phyloP scores from a whole-genome alignment of 139 green algal species.

The Chlamydomonas sp. region DNA sequence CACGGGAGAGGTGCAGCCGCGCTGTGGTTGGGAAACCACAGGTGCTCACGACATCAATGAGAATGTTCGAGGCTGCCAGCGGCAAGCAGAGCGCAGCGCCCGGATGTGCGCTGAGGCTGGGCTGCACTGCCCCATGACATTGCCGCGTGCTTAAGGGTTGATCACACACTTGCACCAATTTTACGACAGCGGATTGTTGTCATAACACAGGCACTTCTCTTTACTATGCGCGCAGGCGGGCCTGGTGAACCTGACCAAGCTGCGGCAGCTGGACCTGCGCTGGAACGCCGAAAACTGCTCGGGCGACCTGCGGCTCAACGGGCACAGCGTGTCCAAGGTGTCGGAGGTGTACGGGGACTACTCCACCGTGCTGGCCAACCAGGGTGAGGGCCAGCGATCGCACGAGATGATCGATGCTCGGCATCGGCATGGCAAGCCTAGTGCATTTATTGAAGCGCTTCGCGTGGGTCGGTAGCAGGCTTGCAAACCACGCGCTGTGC shows the following conservation, averaged over 20 bases:
- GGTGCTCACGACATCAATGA: too few species aligned
- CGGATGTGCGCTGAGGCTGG: too few species aligned
- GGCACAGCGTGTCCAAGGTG: slow-evolving; percentile 61
- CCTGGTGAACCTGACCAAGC: slow-evolving; percentile 74
- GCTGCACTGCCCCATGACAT: too few species aligned
- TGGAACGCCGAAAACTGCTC: slow-evolving; percentile 65
- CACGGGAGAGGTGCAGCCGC: too few species aligned
- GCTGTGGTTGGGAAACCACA: too few species aligned
- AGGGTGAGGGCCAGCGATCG: slow-evolving; percentile 29
- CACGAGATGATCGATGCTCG: neutral
- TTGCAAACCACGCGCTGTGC: neutral
- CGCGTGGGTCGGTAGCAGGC: too few species aligned
- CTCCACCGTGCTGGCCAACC: slow-evolving; percentile 64
- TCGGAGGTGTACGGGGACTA: slow-evolving; percentile 73
- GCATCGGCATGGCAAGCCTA: neutral
- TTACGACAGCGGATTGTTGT: too few species aligned
- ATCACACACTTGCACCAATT: too few species aligned
- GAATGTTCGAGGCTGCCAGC: too few species aligned
- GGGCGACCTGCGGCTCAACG: slow-evolving; percentile 60
- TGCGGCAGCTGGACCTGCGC: slow-evolving; percentile 66
- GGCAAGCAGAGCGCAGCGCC: too few species aligned
- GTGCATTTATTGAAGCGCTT: too few species aligned
- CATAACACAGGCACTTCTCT: neutral
- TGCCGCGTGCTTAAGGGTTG: too few species aligned
- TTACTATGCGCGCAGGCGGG: slow-evolving; percentile 36